phyloP scores from a whole-genome alignment of 768 basidiomycete species.

The Hirschioporus abietinus region DNA sequence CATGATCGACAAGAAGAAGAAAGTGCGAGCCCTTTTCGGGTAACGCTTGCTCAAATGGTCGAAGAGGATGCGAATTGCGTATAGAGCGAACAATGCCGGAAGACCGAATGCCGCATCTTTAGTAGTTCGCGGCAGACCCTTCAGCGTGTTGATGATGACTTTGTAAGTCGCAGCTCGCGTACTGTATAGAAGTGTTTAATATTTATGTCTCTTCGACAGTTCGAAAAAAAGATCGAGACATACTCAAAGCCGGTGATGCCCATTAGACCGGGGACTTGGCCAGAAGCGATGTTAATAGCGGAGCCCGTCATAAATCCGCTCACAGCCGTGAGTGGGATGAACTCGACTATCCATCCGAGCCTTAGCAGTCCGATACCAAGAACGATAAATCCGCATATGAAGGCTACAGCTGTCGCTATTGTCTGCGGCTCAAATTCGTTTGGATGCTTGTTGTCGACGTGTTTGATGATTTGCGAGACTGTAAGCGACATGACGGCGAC shows the following conservation, averaged over 20 bases:
- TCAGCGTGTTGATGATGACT: conserved; percentile 92
- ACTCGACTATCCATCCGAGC: conserved; percentile 92
- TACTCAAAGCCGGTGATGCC: conserved; percentile 83
- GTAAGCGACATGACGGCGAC: conserved; percentile 98
- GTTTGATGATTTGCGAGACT: conserved; percentile 71
- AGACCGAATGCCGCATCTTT: conserved; percentile 92
- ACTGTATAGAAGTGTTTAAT: conserved; percentile 31
- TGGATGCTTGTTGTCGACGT: conserved; percentile 50
- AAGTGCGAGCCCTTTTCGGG: conserved; percentile 58
- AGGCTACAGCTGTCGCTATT: conserved; percentile 81
- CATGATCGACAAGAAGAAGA: conserved; percentile 76
- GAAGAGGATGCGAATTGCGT: conserved; percentile 59
- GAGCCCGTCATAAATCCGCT: conserved; percentile 96
- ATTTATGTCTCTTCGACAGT: not conserved
- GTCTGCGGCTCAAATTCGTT: conserved; percentile 57
- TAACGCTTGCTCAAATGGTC: conserved; percentile 46
- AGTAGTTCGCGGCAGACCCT: conserved; percentile 62
- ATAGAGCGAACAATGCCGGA: conserved; percentile 64
- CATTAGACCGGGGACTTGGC: conserved; percentile 87
- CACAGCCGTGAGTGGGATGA: conserved; percentile 83
- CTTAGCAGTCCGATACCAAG: conserved; percentile 85
- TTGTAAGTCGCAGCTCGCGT: conserved; percentile 80
- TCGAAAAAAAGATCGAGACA: conserved; percentile 27
- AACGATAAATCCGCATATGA: conserved; percentile 88
- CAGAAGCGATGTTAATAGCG: conserved; percentile 85